Percentiles rank a stretch among this genome's conserved stretches.
Evolutionary conservation across 164 flowering plant species (phyloP).

Genomic region (Nelumbo lutea): DNA sequence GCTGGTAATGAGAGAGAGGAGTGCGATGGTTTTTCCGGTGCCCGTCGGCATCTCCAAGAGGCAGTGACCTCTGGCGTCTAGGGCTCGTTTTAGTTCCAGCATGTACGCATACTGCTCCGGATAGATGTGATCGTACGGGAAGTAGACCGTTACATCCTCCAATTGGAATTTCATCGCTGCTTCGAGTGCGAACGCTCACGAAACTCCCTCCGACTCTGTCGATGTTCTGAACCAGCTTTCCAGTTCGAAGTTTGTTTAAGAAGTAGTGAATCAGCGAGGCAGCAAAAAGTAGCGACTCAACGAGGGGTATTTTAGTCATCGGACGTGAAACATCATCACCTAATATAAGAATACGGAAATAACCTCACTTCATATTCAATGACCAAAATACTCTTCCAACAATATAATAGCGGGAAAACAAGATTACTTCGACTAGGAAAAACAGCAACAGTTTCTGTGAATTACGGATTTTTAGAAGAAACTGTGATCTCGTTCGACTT

Average conservation of each 20-base stretch:
- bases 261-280: neutral
- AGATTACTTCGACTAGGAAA: too few relatives aligned
- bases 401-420: too few relatives aligned
- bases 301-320: too few relatives aligned
- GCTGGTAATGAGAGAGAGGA: constrained; percentile 82
- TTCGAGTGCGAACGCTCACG: neutral
- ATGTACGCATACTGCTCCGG: constrained; percentile 93
- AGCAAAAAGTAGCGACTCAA: neutral
- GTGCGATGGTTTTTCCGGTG: constrained; percentile 95
- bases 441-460: too few relatives aligned
- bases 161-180: constrained; percentile 73
- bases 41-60: constrained; percentile 99
- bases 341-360: too few relatives aligned
- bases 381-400: too few relatives aligned
- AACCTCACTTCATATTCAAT: too few relatives aligned
- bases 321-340: too few relatives aligned
- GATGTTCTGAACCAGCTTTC: too few relatives aligned
- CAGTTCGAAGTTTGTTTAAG: neutral
- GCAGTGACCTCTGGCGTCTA: constrained; percentile 91
- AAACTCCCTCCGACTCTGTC: neutral
- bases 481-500: too few relatives aligned
- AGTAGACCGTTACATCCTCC: constrained; percentile 88
- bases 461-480: too few relatives aligned
- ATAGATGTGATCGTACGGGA: constrained; percentile 93
- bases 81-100: constrained; percentile 86